Evolutionary conservation across 495 filamentous ascomycete species (phyloP).

Genomic region (Parachaetomium inaequale): DNA sequence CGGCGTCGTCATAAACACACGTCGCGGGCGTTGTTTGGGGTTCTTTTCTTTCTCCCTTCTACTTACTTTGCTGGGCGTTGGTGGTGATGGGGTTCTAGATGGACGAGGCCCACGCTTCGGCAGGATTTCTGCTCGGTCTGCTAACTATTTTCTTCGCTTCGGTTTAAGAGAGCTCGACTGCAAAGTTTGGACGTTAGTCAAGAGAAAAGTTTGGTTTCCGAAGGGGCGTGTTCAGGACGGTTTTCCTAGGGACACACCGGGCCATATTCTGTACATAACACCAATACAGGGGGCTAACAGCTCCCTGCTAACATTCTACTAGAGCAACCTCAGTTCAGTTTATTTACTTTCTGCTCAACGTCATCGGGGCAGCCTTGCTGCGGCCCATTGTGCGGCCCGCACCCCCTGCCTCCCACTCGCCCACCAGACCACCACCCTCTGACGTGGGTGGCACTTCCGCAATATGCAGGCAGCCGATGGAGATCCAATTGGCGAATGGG

Average conservation of each 20-base stretch:
- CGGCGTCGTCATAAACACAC: background rate
- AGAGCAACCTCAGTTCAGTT: background rate
- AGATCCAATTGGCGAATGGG: background rate
- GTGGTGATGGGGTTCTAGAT: conserved; percentile 13
- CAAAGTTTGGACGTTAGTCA: background rate
- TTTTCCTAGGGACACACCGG: background rate
- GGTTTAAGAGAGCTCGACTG: background rate
- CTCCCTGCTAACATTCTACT: background rate
- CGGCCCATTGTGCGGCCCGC: conserved; percentile 3
- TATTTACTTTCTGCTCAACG: background rate
- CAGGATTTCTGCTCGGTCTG: background rate
- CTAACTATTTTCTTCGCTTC: background rate
- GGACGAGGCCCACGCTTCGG: conserved; percentile 19
- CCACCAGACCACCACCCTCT: background rate
- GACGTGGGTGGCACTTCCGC: background rate
- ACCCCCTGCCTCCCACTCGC: too few relatives aligned
- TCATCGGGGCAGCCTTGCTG: background rate
- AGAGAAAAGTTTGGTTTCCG: background rate
- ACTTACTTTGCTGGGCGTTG: conserved; percentile 8
- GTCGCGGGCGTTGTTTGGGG: background rate
- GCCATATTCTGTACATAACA: background rate
- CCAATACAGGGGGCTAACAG: background rate
- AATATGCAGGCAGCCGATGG: background rate
- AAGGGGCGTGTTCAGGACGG: too few relatives aligned
- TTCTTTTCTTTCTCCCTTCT: background rate